Conservation (phyloP, 495 filamentous ascomycete species). For the Lasiosphaeria hispida region DNA sequence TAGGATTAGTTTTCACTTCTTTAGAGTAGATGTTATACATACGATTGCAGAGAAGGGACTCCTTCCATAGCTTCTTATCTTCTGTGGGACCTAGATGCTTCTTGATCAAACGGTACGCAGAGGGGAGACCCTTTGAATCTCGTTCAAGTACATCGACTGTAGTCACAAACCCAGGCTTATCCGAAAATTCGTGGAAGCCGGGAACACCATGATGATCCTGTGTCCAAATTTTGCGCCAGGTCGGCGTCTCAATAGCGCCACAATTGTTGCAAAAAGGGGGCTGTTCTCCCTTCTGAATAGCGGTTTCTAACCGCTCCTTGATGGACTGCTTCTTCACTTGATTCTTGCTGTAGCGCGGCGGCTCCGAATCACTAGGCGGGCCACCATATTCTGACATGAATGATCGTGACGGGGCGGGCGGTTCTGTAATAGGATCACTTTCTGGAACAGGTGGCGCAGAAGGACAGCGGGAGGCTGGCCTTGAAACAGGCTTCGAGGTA, state of each 20-base stretch:
- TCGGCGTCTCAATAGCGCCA: conserved; percentile 89
- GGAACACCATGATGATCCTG: conserved; percentile 63
- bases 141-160: conserved; percentile 62
- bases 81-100: conserved; percentile 61
- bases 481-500: conserved; percentile 18
- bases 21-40: conserved; percentile 35
- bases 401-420: conserved; percentile 16
- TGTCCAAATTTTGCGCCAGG: conserved; percentile 86
- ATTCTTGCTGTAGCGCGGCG: conserved; percentile 45
- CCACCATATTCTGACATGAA: conserved; percentile 27
- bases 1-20: conserved; percentile 1
- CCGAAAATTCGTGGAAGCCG: conserved; percentile 60
- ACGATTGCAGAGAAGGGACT: conserved; percentile 85
- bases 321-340: conserved; percentile 59
- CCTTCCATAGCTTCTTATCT: conserved; percentile 61
- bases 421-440: conserved; percentile 23
- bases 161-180: conserved; percentile 62
- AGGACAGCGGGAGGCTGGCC: conserved; percentile 20
- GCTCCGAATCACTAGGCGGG: conserved; percentile 29
- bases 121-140: conserved; percentile 57
- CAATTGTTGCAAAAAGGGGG: conserved; percentile 90
- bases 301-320: conserved; percentile 60
- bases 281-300: conserved; percentile 67
- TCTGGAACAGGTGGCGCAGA: conserved; percentile 14
- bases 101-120: conserved; percentile 69